Conservation (phyloP, 2,329 filamentous ascomycete species). For the Emmonsiellopsis sp. region DNA sequence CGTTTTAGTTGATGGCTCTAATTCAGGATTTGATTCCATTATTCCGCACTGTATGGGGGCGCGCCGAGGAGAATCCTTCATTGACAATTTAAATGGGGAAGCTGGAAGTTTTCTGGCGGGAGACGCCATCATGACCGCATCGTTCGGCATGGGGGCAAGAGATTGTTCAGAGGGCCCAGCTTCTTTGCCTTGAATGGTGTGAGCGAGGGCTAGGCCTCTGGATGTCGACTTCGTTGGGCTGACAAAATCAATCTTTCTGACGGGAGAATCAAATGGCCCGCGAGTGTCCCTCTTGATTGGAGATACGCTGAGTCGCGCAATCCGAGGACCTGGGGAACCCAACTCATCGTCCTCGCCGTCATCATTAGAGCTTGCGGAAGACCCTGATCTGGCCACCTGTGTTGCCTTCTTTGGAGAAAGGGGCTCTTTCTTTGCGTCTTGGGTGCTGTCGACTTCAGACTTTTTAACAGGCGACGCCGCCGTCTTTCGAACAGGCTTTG, state of each 20-base stretch:
- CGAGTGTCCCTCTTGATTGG: conserved; percentile 23
- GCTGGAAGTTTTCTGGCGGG: conserved; percentile 35
- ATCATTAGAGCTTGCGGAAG: conserved; percentile 24
- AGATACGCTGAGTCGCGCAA: conserved; percentile 21
- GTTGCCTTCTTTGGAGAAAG: conserved; percentile 41
- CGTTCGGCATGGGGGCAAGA: conserved; percentile 16
- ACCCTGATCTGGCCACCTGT: conserved; percentile 33
- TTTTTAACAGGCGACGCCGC: conserved; percentile 22
- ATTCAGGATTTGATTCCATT: conserved; percentile 10
- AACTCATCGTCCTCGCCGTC: conserved; percentile 34
- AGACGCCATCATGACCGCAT: conserved; percentile 30
- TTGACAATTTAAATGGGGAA: conserved; percentile 34
- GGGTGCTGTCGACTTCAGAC: conserved; percentile 9
- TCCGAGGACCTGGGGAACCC: conserved; percentile 25
- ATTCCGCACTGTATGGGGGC: conserved; percentile 18
- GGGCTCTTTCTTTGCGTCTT: conserved; percentile 21
- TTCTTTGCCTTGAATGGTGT: background rate
- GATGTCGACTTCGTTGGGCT: conserved; percentile 8
- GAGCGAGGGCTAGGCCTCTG: too few relatives aligned
- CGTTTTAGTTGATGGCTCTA: conserved; percentile 6
- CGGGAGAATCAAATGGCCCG: conserved; percentile 23
- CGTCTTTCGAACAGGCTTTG: conserved; percentile 37
- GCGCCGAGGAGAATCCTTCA: conserved; percentile 33
- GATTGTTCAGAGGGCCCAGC: background rate
- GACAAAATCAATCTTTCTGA: conserved; percentile 30